phyloP scores from a whole-genome alignment of 208 protist species.

The Trichomonas vaginalis region DNA sequence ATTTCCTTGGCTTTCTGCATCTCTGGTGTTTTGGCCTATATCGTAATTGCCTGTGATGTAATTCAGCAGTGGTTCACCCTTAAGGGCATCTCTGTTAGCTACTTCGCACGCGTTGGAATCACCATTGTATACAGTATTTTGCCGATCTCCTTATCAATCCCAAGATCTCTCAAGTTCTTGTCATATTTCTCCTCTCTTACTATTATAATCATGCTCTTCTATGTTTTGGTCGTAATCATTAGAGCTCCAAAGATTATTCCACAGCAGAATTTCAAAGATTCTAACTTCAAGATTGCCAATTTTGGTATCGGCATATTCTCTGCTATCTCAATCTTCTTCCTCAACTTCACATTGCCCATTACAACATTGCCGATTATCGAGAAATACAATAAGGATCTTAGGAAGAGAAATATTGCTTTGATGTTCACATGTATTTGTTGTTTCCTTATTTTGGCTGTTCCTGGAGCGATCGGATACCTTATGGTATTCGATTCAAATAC shows the following conservation, averaged over 20 bases:
- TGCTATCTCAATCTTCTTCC: not conserved
- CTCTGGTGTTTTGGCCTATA: not conserved
- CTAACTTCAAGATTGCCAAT: not conserved
- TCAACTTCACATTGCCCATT: not conserved
- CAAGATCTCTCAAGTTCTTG: not conserved
- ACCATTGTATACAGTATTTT: not conserved
- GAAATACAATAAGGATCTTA: not conserved
- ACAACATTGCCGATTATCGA: not conserved
- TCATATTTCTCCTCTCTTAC: not conserved
- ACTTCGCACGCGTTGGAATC: not conserved
- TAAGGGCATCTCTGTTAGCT: not conserved
- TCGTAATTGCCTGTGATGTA: not conserved
- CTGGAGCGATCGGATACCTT: not conserved
- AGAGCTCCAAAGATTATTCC: not conserved
- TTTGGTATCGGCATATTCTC: not conserved
- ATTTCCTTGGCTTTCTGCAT: not conserved
- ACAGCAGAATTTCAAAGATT: not conserved
- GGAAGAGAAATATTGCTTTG: not conserved
- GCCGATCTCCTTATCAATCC: not conserved
- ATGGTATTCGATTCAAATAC: not conserved
- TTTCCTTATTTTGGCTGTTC: not conserved
- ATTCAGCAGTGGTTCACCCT: not conserved
- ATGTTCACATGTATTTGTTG: not conserved
- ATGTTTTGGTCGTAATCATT: not conserved
- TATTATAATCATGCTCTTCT: not conserved